These are phyloP conservation scores for Coniella lustricola DNA, from an alignment of 2,329 filamentous ascomycete species.

Conservation along the genomic window DNA sequence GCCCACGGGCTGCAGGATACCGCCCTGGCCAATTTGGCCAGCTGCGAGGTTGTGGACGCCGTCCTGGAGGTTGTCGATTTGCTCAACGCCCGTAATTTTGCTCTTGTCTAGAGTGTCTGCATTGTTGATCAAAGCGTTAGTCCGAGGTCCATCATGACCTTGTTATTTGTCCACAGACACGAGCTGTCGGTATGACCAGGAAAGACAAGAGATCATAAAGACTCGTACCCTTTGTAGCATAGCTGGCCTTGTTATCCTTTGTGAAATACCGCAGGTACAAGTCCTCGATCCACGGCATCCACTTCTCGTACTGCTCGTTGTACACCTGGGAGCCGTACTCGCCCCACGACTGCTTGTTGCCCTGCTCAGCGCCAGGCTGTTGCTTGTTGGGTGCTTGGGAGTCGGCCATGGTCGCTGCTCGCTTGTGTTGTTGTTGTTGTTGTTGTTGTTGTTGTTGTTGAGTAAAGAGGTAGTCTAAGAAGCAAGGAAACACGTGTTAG, in stretches of 20 bases:
- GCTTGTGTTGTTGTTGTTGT: neutral
- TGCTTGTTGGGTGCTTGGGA: neutral
- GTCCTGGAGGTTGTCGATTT: conserved; percentile 38
- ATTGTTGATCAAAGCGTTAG: too few species aligned
- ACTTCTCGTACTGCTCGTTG: conserved; percentile 65
- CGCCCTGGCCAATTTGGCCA: conserved; percentile 61
- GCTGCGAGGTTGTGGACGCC: conserved; percentile 55
- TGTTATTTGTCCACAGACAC: neutral
- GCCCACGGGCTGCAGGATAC: conserved; percentile 57
- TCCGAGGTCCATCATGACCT: too few species aligned
- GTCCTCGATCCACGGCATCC: conserved; percentile 74
- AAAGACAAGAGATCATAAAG: neutral
- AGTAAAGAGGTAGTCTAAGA: conserved; percentile 1
- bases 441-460: neutral
- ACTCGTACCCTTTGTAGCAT: conserved; percentile 59
- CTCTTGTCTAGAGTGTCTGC: conserved; percentile 46
- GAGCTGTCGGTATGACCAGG: neutral
- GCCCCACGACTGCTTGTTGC: conserved; percentile 12
- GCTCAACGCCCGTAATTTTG: conserved; percentile 16
- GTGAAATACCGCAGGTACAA: conserved; percentile 66
- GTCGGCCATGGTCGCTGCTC: conserved; percentile 8
- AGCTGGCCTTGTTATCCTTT: conserved; percentile 70
- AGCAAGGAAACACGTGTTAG: too few species aligned
- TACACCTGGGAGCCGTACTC: conserved; percentile 47
- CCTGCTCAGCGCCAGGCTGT: conserved; percentile 4